These are phyloP conservation scores for Chrysoporthe cubensis DNA, from an alignment of 2,329 filamentous ascomycete genomes.

Conservation along the genomic window DNA sequence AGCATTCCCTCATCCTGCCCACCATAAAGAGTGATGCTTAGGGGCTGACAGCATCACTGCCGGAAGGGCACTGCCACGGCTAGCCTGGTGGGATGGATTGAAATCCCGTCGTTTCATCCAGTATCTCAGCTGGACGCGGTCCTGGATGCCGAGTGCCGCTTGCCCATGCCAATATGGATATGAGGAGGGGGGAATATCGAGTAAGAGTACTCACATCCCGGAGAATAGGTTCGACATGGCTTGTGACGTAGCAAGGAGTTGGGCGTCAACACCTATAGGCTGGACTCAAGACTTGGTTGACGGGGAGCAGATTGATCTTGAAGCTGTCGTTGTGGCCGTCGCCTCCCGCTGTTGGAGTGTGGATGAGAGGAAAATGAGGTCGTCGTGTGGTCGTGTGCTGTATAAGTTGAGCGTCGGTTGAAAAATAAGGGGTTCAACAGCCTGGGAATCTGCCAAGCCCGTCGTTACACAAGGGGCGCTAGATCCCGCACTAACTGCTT, in stretches of 20 bases:
- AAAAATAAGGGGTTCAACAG: conserved; percentile 19
- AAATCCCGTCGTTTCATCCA: background rate
- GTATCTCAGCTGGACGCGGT: background rate
- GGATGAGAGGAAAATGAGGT: conserved; percentile 4
- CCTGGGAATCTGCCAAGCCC: conserved; percentile 10
- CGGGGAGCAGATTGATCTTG: background rate
- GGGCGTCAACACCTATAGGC: background rate
- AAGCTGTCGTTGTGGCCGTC: background rate
- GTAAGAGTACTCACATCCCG: conserved; percentile 57
- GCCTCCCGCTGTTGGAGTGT: conserved; percentile 3
- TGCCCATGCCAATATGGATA: background rate
- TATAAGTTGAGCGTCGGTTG: conserved; percentile 9
- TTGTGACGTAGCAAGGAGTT: conserved; percentile 25
- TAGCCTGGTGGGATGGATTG: background rate
- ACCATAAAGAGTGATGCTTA: background rate
- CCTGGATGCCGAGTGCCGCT: background rate
- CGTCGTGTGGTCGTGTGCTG: conserved; percentile 9
- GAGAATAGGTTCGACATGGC: conserved; percentile 65
- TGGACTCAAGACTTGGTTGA: background rate
- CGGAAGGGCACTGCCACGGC: conserved; percentile 1
- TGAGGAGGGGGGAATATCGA: conserved; percentile 12
- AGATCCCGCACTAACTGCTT: conserved; percentile 14
- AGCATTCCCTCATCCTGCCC: conserved; percentile 6
- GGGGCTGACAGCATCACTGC: background rate
- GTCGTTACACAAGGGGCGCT: conserved; percentile 12